A percentile compares a stretch with the other conserved stretches of the same genome.
These are phyloP conservation scores for Cucurbita maxima DNA, from an alignment of 306 rosid species.

Conservation along the genomic window DNA sequence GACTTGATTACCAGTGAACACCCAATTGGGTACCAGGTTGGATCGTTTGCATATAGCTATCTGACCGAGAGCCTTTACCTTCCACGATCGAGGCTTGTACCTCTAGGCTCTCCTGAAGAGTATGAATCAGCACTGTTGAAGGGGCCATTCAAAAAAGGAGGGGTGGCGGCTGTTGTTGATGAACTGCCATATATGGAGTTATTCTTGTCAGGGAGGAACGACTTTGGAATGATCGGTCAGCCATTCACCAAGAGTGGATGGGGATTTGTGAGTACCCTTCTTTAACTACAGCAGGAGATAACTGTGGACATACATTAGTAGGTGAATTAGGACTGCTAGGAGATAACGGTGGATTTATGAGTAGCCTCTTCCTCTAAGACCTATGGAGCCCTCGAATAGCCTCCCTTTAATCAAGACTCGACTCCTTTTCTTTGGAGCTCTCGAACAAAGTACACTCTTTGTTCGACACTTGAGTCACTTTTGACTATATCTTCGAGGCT, in stretches of 20 bases:
- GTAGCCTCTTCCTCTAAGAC: too few species aligned
- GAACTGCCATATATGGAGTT: conserved; percentile 78
- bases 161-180: conserved; percentile 83
- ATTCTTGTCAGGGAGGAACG: conserved; percentile 55
- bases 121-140: conserved; percentile 52
- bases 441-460: too few species aligned
- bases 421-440: too few species aligned
- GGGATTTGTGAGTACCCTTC: conserved; percentile 85
- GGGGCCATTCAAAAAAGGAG: conserved; percentile 57
- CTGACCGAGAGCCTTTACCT: conserved; percentile 53
- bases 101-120: conserved; percentile 73
- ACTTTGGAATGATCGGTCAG: conserved; percentile 73
- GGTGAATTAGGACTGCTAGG: neutral
- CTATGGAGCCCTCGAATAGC: too few species aligned
- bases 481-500: too few species aligned
- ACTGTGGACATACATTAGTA: neutral
- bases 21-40: conserved; percentile 91
- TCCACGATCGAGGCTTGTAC: conserved; percentile 46
- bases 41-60: conserved; percentile 78
- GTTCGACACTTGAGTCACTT: too few species aligned
- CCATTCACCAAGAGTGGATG: conserved; percentile 74
- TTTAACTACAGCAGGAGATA: neutral
- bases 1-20: conserved; percentile 57
- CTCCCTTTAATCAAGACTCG: too few species aligned
- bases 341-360: too few species aligned